Percentiles rank a stretch among this genome's conserved stretches.
phyloP scores from a whole-genome alignment of 148 eudicot genomes.

The Camellia lanceoleosa region DNA sequence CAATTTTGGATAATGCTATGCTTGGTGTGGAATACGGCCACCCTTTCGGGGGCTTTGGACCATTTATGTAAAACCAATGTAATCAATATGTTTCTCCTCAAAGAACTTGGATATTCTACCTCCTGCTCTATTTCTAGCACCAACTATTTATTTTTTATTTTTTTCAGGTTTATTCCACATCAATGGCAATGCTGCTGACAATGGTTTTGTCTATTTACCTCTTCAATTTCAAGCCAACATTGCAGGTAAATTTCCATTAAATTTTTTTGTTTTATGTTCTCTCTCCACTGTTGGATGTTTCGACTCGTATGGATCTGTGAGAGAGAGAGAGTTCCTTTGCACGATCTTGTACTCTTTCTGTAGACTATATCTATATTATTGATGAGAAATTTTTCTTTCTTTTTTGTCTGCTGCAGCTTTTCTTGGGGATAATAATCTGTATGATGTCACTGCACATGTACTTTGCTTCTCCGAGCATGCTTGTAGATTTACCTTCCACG shows the following conservation, averaged over 20 bases:
- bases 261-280: neutral
- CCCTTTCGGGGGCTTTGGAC: neutral
- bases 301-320: neutral
- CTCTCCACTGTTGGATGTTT: neutral
- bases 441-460: conserved; percentile 97
- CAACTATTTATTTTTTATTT: neutral
- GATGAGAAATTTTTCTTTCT: neutral
- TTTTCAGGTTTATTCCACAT: conserved; percentile 81
- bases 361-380: neutral
- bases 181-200: conserved; percentile 94
- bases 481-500: conserved; percentile 53
- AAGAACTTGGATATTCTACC: neutral
- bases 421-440: conserved; percentile 83
- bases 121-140: too few relatives aligned
- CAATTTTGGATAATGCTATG: neutral
- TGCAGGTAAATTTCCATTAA: conserved; percentile 53
- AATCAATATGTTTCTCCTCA: neutral
- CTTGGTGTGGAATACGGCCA: neutral
- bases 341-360: neutral
- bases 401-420: conserved; percentile 55
- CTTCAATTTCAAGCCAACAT: conserved; percentile 75
- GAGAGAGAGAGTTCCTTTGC: neutral
- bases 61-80: neutral
- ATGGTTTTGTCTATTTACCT: conserved; percentile 75
- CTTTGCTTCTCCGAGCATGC: conserved; percentile 78